Evolutionary conservation across 148 eudicot genomes (phyloP).

Genomic region (Dysphania ambrosioides): DNA sequence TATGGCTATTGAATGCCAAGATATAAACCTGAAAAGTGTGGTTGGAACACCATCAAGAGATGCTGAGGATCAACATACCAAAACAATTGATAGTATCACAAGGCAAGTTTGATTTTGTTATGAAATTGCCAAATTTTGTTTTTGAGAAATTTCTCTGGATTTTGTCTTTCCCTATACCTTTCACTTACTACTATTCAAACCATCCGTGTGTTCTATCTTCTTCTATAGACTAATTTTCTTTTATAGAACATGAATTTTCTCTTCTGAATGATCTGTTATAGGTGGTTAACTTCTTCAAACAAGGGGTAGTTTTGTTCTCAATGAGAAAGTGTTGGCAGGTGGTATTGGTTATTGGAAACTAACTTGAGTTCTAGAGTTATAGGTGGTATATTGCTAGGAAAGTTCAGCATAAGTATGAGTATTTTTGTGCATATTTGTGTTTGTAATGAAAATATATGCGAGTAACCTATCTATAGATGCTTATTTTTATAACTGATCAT

Average conservation of each 20-base stretch:
- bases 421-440: not conserved
- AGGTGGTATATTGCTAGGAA: not conserved
- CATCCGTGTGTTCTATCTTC: no score
- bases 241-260: not conserved
- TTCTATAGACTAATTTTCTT: not conserved
- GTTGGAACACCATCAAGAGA: conserved; percentile 7
- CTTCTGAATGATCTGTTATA: not conserved
- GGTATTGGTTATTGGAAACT: not conserved
- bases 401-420: not conserved
- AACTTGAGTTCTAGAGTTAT: no score
- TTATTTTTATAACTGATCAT: not conserved
- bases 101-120: conserved; percentile 25
- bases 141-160: not conserved
- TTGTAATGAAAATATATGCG: not conserved
- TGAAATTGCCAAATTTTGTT: conserved; percentile 2
- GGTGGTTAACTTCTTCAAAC: not conserved
- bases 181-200: no score
- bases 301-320: not conserved
- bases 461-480: not conserved
- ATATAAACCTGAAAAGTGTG: conserved; percentile 21
- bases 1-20: conserved; percentile 18
- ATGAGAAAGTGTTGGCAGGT: not conserved
- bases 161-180: not conserved
- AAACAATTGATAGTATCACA: conserved; percentile 14
- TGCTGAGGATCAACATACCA: conserved; percentile 15